Evolutionary conservation across 208 protist genomes (phyloP).

Genomic region (Vickermania spadyakhi): DNA sequence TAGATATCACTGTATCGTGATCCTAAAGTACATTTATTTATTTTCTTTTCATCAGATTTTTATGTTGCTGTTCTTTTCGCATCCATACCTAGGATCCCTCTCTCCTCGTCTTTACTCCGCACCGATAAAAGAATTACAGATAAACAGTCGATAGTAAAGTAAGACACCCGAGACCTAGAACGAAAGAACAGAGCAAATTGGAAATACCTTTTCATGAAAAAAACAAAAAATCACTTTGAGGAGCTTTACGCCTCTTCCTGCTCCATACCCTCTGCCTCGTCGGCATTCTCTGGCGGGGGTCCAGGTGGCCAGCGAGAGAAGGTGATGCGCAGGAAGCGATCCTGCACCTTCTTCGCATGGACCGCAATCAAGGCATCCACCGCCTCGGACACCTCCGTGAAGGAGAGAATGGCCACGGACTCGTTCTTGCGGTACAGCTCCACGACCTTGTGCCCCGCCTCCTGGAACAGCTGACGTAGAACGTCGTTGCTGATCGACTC

Average conservation of each 20-base stretch:
- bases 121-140: too few relatives aligned
- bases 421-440: constrained; percentile 53
- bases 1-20: too few relatives aligned
- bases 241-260: background rate
- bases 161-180: too few relatives aligned
- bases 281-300: constrained; percentile 13
- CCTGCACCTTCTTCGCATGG: constrained; percentile 52
- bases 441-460: constrained; percentile 22
- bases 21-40: too few relatives aligned
- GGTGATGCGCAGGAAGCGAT: constrained; percentile 63
- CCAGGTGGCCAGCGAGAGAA: constrained; percentile 77
- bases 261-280: background rate
- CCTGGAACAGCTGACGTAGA: constrained; percentile 37
- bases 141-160: too few relatives aligned
- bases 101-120: too few relatives aligned
- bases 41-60: too few relatives aligned
- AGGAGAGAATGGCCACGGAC: constrained; percentile 43
- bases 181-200: too few relatives aligned
- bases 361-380: constrained; percentile 64
- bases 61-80: too few relatives aligned
- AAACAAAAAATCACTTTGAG: too few relatives aligned
- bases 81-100: too few relatives aligned
- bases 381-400: constrained; percentile 45
- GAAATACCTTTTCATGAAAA: too few relatives aligned
- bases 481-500: constrained; percentile 57